phyloP scores from a whole-genome alignment of 208 protist genomes.

The Trypanosoma cruzi region DNA sequence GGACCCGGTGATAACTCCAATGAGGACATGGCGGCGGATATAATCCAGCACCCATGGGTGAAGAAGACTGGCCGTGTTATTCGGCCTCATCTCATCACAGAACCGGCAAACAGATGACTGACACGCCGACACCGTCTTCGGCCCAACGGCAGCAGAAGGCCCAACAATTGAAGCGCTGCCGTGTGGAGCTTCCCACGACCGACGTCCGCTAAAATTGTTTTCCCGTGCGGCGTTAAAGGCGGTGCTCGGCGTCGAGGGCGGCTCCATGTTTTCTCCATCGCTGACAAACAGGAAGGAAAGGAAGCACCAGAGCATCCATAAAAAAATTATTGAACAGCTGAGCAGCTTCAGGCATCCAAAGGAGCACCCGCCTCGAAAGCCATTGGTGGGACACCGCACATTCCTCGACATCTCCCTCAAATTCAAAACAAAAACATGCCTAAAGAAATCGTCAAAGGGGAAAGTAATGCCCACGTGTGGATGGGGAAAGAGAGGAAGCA shows the following conservation, averaged over 20 bases:
- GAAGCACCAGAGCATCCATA: not conserved
- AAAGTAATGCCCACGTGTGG: too few relatives aligned
- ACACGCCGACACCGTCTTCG: not conserved
- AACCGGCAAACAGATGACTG: conserved; percentile 12
- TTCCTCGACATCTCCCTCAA: conserved; percentile 1
- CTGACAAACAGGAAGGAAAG: not conserved
- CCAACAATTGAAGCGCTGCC: not conserved
- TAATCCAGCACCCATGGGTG: conserved; percentile 15
- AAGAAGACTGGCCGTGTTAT: conserved; percentile 6
- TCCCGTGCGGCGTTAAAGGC: not conserved
- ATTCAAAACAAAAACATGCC: not conserved
- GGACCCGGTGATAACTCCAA: conserved; percentile 28
- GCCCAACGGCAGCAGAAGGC: conserved; percentile 4
- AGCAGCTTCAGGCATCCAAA: not conserved
- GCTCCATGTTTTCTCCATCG: not conserved
- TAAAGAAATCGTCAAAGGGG: too few relatives aligned
- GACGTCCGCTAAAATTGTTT: not conserved
- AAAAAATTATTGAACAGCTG: not conserved
- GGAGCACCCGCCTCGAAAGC: not conserved
- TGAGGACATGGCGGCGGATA: conserved; percentile 8
- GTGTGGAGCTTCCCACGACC: not conserved
- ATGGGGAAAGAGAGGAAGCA: too few relatives aligned
- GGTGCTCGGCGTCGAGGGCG: not conserved
- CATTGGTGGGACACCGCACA: not conserved
- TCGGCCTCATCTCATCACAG: conserved; percentile 11